Conservation (phyloP, 345 rosid species). For the Brassica napus region Da-Ae NC_063450.1:8775001-8775500, state of each 20-base stretch:
- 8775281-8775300: conserved; percentile 72
- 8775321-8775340: conserved; percentile 77
- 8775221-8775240: conserved; percentile 42
- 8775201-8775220: background rate
- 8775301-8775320: conserved; percentile 68
- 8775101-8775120: conserved; percentile 62
- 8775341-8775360: conserved; percentile 68
- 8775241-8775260: conserved; percentile 77
- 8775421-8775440: too few species aligned
- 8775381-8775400: background rate
- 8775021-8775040: background rate
- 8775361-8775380: conserved; percentile 45
- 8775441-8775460: too few species aligned
- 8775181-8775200: background rate
- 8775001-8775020: background rate
- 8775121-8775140: conserved; percentile 70
- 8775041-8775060: conserved; percentile 62
- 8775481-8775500: background rate
- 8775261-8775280: conserved; percentile 60
- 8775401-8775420: too few species aligned
- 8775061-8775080: conserved; percentile 79
- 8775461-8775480: too few species aligned
- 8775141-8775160: conserved; percentile 54
- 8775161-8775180: background rate
- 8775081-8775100: conserved; percentile 68